Conservation (phyloP, 2,329 filamentous ascomycete genomes). For the Fusarium armeniacum region DNA sequence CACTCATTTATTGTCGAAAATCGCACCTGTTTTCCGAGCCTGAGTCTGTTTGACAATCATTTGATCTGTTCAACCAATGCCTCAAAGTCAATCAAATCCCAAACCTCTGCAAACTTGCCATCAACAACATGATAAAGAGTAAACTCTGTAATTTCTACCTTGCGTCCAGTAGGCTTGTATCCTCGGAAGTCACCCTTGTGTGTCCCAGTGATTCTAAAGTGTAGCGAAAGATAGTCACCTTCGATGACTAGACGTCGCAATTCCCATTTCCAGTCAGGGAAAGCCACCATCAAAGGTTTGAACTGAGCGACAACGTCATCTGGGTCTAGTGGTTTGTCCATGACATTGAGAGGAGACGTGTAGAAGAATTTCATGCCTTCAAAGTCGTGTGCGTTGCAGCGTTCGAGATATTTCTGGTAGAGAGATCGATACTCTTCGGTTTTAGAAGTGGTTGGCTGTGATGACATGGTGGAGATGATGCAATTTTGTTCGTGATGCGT, state of each 20-base stretch:
- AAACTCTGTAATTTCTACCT: conserved; percentile 15
- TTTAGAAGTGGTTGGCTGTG: background rate
- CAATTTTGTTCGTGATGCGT: background rate
- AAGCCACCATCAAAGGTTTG: conserved; percentile 9
- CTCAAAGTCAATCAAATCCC: conserved; percentile 25
- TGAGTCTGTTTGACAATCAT: accelerated
- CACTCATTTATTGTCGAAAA: too few relatives aligned
- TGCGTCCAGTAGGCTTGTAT: conserved; percentile 11
- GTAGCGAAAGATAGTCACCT: conserved; percentile 8
- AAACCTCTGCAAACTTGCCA: conserved; percentile 8
- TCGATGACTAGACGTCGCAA: conserved; percentile 5
- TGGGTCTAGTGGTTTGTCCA: conserved; percentile 5
- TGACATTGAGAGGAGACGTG: conserved; percentile 6
- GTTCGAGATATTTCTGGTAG: conserved; percentile 13
- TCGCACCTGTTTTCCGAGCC: too few relatives aligned
- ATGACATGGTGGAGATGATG: background rate
- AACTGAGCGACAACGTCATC: conserved; percentile 12
- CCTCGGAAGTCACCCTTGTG: conserved; percentile 13
- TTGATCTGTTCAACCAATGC: conserved; percentile 19
- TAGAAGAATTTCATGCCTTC: conserved; percentile 16
- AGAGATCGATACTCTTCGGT: background rate
- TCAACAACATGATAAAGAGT: conserved; percentile 23
- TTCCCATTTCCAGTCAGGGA: conserved; percentile 26
- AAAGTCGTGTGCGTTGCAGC: conserved; percentile 21
- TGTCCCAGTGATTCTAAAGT: conserved; percentile 15